Conservation (phyloP, 805 yeast genomes). For the Isabelozyma rhagii region DNA sequence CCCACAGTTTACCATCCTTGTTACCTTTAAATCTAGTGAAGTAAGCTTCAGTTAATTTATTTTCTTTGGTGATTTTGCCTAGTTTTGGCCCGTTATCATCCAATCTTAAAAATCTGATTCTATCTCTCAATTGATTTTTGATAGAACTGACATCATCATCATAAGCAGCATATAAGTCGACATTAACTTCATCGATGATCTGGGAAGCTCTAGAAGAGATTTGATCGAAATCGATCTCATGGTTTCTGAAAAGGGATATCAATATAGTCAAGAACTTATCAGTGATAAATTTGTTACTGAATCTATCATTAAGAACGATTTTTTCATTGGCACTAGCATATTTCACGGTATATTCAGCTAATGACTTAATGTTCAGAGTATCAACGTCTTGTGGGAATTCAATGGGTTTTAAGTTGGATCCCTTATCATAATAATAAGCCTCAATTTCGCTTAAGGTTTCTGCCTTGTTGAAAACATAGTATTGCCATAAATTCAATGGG, state of each 20-base stretch:
- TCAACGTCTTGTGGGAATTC: conserved; percentile 44
- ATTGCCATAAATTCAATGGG: conserved; percentile 79
- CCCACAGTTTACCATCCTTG: conserved; percentile 55
- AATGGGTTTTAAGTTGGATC: conserved; percentile 21
- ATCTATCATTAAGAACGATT: conserved; percentile 49
- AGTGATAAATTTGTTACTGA: conserved; percentile 52
- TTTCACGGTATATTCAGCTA: conserved; percentile 49
- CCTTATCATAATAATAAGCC: conserved; percentile 28
- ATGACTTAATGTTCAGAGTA: conserved; percentile 31
- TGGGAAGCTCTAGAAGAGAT: conserved; percentile 37
- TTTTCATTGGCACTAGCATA: conserved; percentile 36
- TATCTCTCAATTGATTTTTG: conserved; percentile 64
- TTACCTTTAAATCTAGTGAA: conserved; percentile 66
- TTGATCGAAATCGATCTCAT: conserved; percentile 20
- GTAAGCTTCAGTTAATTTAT: conserved; percentile 80
- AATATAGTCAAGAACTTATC: conserved; percentile 53
- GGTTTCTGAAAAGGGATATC: conserved; percentile 14
- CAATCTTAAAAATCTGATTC: conserved; percentile 73
- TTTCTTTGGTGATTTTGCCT: conserved; percentile 51
- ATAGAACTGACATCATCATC: conserved; percentile 71
- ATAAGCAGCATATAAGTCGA: conserved; percentile 65
- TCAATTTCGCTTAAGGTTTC: conserved; percentile 38
- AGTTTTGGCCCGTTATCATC: conserved; percentile 79
- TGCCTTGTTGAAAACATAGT: conserved; percentile 65
- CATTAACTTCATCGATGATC: conserved; percentile 75